Evolutionary conservation across 1,284 basidiomycete species (phyloP), one percentile per base, ranked within the genome.

Genomic region (Retiboletus flavoniger): DNA sequence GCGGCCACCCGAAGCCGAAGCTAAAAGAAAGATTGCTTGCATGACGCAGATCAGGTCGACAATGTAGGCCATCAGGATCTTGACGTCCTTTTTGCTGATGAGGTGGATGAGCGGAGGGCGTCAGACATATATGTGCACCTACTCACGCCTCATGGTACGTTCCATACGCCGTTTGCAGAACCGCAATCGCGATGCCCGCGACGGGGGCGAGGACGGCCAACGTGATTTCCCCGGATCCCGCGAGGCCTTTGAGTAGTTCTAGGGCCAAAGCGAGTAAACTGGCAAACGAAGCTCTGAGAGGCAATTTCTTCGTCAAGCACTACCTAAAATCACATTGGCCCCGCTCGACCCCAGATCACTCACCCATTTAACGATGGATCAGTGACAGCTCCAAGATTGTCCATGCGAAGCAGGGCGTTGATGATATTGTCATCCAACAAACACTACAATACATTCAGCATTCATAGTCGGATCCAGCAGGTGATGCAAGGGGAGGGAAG

Each of bases 31-130:
- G 28, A 64, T 16, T 9, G 31, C 34, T 40, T 69, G 59, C 63
- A 69, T 58, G 44, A 67, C 29, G 31, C 53, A 57, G 10, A 58
- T 58, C 36, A 67, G 32, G 35, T 66, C 53, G 13, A 68, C 57
- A 29, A 68, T 63, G 46, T 60, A 70, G 24, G 32, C 49, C 57
- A 68, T 70, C n/a, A 70, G 35, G n/a, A 47, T 29, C 31, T 55
- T 55, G n/a, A 64, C 53, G 8, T 47, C 54, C 14, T 21, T 28
- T 19, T 39, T 48, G 3, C 63, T 64, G 13, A 3, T 41, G 13
- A 24, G 9, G 21, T 14, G 29, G 5, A 17, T 3, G 11, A 0
- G 41, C 16, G 26, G 3, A 43, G 5, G 7, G 6, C 3, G 9
- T 10, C 6, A 4, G 7, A 43, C 6, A 43, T 28, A 17, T 24